Conservation (phyloP, 2,329 filamentous ascomycete species). For the Aspergillus brasiliensis region DNA sequence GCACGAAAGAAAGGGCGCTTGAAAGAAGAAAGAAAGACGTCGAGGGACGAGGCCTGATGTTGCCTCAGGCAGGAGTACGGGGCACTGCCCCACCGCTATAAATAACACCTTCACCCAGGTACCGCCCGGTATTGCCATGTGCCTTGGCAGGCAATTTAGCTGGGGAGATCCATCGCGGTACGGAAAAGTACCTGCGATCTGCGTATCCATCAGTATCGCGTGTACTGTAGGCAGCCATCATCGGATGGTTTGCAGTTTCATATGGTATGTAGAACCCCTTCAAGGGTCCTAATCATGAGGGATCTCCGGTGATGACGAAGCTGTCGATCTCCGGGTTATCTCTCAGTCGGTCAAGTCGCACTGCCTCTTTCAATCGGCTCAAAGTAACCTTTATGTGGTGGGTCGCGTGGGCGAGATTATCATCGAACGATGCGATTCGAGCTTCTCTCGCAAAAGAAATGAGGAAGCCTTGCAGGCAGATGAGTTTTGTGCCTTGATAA, state of each 20-base stretch:
- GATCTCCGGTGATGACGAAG: neutral
- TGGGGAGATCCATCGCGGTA: neutral
- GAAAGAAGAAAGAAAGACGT: neutral
- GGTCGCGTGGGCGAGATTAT: no score
- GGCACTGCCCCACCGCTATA: slow-evolving; percentile 8
- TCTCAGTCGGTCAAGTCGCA: neutral
- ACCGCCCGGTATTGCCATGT: neutral
- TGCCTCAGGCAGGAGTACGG: neutral
- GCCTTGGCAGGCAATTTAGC: neutral
- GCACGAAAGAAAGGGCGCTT: neutral
- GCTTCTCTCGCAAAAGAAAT: neutral
- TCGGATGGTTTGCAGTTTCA: neutral
- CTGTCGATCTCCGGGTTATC: neutral
- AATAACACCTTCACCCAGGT: neutral
- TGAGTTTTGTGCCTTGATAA: neutral
- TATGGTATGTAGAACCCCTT: neutral
- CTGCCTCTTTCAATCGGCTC: neutral
- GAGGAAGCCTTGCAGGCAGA: neutral
- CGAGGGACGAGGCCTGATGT: neutral
- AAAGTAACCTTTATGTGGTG: neutral
- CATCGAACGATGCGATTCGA: neutral
- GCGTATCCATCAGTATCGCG: neutral
- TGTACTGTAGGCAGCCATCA: neutral
- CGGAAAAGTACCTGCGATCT: neutral
- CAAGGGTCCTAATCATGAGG: neutral